These are phyloP conservation scores for Scedosporium aurantiacum DNA, from an alignment of 2,329 filamentous ascomycete genomes.

Conservation along the genomic window DNA sequence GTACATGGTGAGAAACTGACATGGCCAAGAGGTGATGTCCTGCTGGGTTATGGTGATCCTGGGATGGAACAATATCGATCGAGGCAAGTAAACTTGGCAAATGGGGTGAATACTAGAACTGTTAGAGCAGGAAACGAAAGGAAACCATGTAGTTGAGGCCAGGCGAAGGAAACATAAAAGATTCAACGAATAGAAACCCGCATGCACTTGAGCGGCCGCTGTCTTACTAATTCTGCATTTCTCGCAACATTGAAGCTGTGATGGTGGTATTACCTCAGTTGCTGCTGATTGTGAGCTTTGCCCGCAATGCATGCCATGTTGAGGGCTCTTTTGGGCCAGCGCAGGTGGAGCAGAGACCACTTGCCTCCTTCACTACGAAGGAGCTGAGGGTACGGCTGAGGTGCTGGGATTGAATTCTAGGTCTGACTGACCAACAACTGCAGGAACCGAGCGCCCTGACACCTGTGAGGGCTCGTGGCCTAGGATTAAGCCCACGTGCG, in stretches of 20 bases:
- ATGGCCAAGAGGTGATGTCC: slow-evolving; percentile 7
- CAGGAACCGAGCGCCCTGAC: background rate
- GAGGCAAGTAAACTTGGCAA: too few species aligned
- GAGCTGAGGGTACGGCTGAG: background rate
- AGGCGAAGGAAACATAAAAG: too few species aligned
- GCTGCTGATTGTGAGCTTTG: background rate
- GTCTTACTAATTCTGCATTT: background rate
- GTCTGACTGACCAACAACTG: background rate
- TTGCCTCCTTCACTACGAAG: background rate
- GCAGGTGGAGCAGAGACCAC: too few species aligned
- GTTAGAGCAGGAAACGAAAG: too few species aligned
- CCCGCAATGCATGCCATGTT: too few species aligned
- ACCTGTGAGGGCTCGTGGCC: background rate
- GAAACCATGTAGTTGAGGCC: too few species aligned
- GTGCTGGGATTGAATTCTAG: background rate
- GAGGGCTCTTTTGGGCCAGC: too few species aligned
- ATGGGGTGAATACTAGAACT: too few species aligned
- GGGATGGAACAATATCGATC: background rate
- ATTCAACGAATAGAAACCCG: too few species aligned
- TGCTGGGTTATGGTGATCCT: background rate
- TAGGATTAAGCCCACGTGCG: background rate
- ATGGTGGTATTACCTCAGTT: background rate
- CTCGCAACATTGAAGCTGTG: background rate
- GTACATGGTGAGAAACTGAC: slow-evolving; percentile 18
- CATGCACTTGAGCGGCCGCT: background rate